Conservation (phyloP, 2,329 filamentous ascomycete genomes). For the Dryadomyces sulphureus region DNA sequence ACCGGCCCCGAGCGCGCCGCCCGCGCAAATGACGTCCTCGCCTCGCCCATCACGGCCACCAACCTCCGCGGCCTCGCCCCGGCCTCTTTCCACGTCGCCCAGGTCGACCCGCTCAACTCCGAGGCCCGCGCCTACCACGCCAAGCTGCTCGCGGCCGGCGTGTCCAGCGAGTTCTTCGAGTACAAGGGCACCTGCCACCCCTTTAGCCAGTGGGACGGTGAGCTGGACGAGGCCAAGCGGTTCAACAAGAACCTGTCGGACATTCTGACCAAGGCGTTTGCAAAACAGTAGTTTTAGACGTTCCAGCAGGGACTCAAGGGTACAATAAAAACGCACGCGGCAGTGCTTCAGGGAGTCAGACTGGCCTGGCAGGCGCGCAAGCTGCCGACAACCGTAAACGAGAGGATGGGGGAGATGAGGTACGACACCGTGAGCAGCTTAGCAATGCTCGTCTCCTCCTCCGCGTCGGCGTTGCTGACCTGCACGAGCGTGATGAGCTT, state of each 20-base stretch:
- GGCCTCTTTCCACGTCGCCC: constrained; percentile 5
- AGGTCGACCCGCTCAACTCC: constrained; percentile 5
- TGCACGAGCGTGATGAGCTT: constrained; percentile 30
- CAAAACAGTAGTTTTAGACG: neutral
- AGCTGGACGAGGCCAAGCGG: constrained; percentile 1
- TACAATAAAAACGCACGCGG: too few relatives aligned
- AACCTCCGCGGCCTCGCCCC: neutral
- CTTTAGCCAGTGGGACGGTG: constrained; percentile 8
- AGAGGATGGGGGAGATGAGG: constrained; percentile 21
- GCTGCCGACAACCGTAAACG: constrained; percentile 21
- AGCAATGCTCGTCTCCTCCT: constrained; percentile 26
- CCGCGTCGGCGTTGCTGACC: constrained; percentile 23
- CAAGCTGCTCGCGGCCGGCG: neutral
- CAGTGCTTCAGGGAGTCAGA: constrained; percentile 1
- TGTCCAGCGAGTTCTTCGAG: neutral
- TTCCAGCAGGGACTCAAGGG: too few relatives aligned
- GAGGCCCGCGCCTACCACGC: constrained; percentile 6
- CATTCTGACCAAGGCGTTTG: neutral
- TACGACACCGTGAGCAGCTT: constrained; percentile 27
- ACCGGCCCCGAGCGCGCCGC: neutral
- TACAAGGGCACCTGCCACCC: constrained; percentile 8
- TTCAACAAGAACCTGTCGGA: constrained; percentile 1
- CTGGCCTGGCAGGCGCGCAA: constrained; percentile 18
- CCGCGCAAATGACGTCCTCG: neutral
- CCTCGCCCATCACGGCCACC: constrained; percentile 5